phyloP scores from a whole-genome alignment of 352 stramenopile species.

The Phytophthora europaea region DNA sequence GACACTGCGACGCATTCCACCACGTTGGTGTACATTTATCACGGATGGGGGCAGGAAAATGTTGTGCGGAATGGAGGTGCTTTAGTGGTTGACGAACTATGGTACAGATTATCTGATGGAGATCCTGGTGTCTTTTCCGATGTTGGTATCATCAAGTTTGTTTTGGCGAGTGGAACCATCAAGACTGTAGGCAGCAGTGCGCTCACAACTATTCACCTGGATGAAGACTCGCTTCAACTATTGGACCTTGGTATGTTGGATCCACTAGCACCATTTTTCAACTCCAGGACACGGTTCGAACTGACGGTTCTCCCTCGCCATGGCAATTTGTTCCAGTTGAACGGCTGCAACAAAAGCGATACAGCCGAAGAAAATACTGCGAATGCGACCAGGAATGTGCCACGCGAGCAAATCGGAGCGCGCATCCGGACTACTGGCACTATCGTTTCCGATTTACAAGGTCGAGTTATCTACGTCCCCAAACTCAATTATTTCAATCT shows the following conservation, averaged over 20 bases:
- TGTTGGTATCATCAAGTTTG: conserved; percentile 43
- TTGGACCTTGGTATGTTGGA: conserved; percentile 55
- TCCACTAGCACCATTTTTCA: conserved; percentile 46
- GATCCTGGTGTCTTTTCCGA: conserved; percentile 41
- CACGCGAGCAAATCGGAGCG: conserved; percentile 29
- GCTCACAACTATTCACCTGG: conserved; percentile 40
- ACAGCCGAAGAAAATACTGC: neutral
- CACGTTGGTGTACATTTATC: conserved; percentile 60
- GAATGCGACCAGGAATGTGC: conserved; percentile 1
- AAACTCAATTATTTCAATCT: conserved; percentile 67
- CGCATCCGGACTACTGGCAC: conserved; percentile 12
- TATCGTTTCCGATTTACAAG: conserved; percentile 38
- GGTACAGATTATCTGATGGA: conserved; percentile 62
- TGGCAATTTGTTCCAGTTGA: conserved; percentile 68
- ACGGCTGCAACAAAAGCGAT: neutral
- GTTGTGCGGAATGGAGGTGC: neutral
- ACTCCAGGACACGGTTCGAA: conserved; percentile 37
- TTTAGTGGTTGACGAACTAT: conserved; percentile 50
- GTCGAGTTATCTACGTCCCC: conserved; percentile 57
- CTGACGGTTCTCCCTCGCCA: conserved; percentile 51
- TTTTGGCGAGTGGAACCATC: conserved; percentile 11
- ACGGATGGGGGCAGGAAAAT: conserved; percentile 34
- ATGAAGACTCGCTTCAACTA: conserved; percentile 62
- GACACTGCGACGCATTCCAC: conserved; percentile 53
- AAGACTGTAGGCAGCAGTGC: conserved; percentile 17